A percentile compares a stretch with the other conserved stretches of the same genome.
Evolutionary conservation across 371 early-diverging fungal species (phyloP).

Genomic region (Lichtheimia hyalospora): DNA sequence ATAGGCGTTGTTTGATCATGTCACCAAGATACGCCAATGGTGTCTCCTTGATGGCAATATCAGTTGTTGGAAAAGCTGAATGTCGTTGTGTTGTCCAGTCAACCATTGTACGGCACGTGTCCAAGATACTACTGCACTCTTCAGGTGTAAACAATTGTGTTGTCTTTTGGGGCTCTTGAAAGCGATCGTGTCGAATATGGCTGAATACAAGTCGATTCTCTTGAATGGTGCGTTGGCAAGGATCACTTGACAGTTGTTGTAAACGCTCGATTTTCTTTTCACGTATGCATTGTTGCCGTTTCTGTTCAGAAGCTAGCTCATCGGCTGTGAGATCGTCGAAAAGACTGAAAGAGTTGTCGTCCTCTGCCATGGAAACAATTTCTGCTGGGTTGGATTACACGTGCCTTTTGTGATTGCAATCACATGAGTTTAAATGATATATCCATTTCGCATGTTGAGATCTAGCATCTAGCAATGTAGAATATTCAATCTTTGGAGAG

Average conservation of each 20-base stretch:
- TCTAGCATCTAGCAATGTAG: no score
- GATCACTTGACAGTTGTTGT: slow-evolving; percentile 14
- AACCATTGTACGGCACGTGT: slow-evolving; percentile 7
- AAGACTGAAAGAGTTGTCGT: slow-evolving; percentile 28
- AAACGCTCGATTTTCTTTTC: neutral
- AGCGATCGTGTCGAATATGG: slow-evolving; percentile 8
- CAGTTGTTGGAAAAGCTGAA: slow-evolving; percentile 56
- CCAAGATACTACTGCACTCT: slow-evolving; percentile 36
- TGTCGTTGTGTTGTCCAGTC: slow-evolving; percentile 52
- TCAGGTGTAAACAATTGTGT: slow-evolving; percentile 18
- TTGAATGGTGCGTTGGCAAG: slow-evolving; percentile 26
- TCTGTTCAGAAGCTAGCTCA: slow-evolving; percentile 18
- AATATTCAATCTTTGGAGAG: no score
- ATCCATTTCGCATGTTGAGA: no score
- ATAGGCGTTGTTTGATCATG: slow-evolving; percentile 25
- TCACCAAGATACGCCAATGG: slow-evolving; percentile 9
- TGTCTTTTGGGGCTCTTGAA: slow-evolving; percentile 21
- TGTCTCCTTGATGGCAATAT: slow-evolving; percentile 41
- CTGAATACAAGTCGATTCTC: slow-evolving; percentile 26
- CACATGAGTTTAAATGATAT: no score
- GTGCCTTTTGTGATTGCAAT: no score
- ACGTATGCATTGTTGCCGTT: slow-evolving; percentile 18
- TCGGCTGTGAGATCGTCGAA: slow-evolving; percentile 41
- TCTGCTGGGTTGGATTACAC: no score
- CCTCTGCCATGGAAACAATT: neutral